Conservation (phyloP, 306 rosid genomes). For the Sechiopsis laciniata region DNA sequence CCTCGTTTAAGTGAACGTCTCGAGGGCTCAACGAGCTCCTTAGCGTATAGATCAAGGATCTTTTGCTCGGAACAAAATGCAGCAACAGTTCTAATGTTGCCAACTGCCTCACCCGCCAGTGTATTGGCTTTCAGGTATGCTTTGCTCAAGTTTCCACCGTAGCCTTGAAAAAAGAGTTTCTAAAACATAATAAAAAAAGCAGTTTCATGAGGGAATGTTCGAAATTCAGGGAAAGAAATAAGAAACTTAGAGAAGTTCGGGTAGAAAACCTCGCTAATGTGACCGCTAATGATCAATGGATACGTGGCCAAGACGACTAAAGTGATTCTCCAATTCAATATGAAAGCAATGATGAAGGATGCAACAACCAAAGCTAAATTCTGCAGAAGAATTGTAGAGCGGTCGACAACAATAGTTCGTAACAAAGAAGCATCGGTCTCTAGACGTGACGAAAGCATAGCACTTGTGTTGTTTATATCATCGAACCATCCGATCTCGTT, state of each 20-base stretch:
- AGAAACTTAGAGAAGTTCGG: conserved; percentile 9
- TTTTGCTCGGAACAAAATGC: conserved; percentile 93
- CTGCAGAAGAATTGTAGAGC: conserved; percentile 74
- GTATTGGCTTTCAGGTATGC: conserved; percentile 90
- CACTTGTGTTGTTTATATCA: conserved; percentile 70
- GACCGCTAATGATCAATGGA: conserved; percentile 86
- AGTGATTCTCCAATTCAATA: conserved; percentile 91
- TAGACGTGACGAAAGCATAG: conserved; percentile 82
- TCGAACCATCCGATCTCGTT: conserved; percentile 98
- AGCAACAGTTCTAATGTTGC: conserved; percentile 85
- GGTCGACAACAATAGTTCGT: conserved; percentile 76
- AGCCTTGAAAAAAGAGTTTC: conserved; percentile 94
- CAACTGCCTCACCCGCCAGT: conserved; percentile 95
- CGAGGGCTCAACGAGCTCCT: conserved; percentile 74
- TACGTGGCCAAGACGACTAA: conserved; percentile 89
- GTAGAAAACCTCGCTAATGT: conserved; percentile 70
- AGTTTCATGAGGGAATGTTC: background rate
- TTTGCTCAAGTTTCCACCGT: conserved; percentile 95
- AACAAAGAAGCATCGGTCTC: conserved; percentile 77
- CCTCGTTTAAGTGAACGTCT: conserved; percentile 73
- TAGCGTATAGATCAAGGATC: conserved; percentile 62
- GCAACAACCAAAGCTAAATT: conserved; percentile 74
- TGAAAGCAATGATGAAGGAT: conserved; percentile 75
- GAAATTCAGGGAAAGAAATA: background rate
- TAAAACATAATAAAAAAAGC: conserved; percentile 31